Evolutionary conservation across 768 basidiomycete species (phyloP), one percentile per base, ranked within the genome.

Genomic region (Daedaleopsis sinensis): DNA sequence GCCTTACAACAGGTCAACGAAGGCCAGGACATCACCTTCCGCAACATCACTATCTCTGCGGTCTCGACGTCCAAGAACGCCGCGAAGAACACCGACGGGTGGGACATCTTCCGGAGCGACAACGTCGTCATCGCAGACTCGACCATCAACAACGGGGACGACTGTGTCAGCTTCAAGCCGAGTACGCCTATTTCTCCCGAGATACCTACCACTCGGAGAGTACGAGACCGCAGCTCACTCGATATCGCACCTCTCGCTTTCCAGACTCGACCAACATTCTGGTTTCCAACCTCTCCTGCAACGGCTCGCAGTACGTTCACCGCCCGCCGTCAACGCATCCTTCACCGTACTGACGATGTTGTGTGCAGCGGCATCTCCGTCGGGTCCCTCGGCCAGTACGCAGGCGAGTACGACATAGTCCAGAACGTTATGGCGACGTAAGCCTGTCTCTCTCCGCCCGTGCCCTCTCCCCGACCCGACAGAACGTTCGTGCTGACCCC

Each of bases 81-180:
- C 0, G 76, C 82, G 1, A 70, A 73, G 24, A 85, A 86, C 63
- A 84, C 84, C 7, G 86, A 88, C 65, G 87, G 86, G 5, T 86
- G 85, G 85, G 82, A 88, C 65, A 80, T 84, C 39, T 87, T 86
- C 68, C 79, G 84, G 36, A 83, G 82, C 64, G 80, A 84, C 64
- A 74, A 70, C 55, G 79, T 86, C 35, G 69, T 72, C 1, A 80
- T 86, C 44, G 65, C 71, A 52, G 79, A 86, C 61, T 83, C 82
- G 1, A 72, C 78, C 39, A 83, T 85, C 54, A 78, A 77, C 49
- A 84, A 84, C 55, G 82, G 79, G 2, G 84, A 86, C 59, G 84
- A 85, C 65, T 86, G 84, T 66, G 86, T 89, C 16, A 78, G 82
- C 3, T 83, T 84, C 72, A 84, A 84, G 62, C 82, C 83, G 2